These are phyloP conservation scores for Phylloporus scabripes DNA, from an alignment of 768 basidiomycete genomes.

Conservation along the genomic window DNA sequence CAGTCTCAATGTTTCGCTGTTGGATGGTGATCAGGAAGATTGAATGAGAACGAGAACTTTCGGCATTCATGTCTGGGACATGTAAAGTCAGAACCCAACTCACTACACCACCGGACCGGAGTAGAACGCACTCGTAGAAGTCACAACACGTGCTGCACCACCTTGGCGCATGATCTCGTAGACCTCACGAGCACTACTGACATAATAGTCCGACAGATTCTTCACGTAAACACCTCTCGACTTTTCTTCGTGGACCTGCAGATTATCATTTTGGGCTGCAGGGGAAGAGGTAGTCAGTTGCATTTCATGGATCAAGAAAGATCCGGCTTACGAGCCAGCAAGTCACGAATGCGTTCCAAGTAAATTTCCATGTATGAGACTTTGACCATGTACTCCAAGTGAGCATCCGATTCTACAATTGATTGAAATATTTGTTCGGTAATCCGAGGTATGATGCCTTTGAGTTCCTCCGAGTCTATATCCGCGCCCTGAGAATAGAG, in stretches of 20 bases:
- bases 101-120: background rate
- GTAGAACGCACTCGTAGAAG: slow-evolving; percentile 76
- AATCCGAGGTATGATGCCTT: slow-evolving; percentile 96
- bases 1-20: slow-evolving; percentile 93
- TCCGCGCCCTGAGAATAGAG: slow-evolving; percentile 72
- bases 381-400: slow-evolving; percentile 97
- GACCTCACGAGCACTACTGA: slow-evolving; percentile 90
- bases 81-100: slow-evolving; percentile 1
- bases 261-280: slow-evolving; percentile 92
- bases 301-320: background rate
- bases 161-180: slow-evolving; percentile 99
- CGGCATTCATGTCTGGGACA: slow-evolving; percentile 93
- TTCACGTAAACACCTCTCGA: slow-evolving; percentile 97
- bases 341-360: slow-evolving; percentile 90
- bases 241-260: slow-evolving; percentile 98
- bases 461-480: slow-evolving; percentile 89
- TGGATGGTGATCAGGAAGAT: slow-evolving; percentile 98
- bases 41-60: slow-evolving; percentile 97
- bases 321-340: slow-evolving; percentile 78
- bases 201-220: slow-evolving; percentile 95
- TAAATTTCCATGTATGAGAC: slow-evolving; percentile 99
- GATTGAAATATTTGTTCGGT: slow-evolving; percentile 99
- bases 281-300: slow-evolving; percentile 7
- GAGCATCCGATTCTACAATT: slow-evolving; percentile 91
- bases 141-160: slow-evolving; percentile 83